Percentiles rank a stretch among this genome's conserved stretches.
Conservation (phyloP, 345 rosid species). For the Brassica napus region DNA sequence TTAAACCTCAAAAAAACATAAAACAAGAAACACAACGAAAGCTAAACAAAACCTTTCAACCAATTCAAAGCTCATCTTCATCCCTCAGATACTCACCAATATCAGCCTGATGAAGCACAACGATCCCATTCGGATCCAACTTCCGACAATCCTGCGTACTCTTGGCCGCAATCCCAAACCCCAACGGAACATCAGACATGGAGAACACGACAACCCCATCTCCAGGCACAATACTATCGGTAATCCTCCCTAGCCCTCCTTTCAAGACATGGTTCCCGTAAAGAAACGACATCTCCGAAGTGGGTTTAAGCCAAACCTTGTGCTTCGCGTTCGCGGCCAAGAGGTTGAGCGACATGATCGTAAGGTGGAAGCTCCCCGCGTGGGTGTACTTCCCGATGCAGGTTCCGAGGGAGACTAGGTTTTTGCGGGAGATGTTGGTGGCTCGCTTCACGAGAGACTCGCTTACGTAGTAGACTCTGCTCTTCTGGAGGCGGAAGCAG, state of each 20-base stretch:
- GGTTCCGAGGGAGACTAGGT: constrained; percentile 68
- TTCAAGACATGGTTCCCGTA: constrained; percentile 90
- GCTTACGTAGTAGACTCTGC: constrained; percentile 76
- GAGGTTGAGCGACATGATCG: constrained; percentile 56
- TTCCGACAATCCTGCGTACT: constrained; percentile 89
- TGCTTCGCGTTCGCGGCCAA: constrained; percentile 77
- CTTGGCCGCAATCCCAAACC: constrained; percentile 80
- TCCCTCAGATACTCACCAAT: constrained; percentile 86
- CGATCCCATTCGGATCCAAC: constrained; percentile 81
- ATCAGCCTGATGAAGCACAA: constrained; percentile 82
- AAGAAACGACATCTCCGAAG: constrained; percentile 88
- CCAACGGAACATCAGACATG: constrained; percentile 82
- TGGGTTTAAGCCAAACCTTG: constrained; percentile 94
- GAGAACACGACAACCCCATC: constrained; percentile 92
- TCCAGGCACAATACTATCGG: constrained; percentile 70
- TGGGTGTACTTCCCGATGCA: constrained; percentile 88
- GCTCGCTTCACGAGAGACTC: constrained; percentile 83
- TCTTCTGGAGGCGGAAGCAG: constrained; percentile 90
- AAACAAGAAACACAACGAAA: constrained; percentile 29
- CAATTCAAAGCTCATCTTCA: constrained; percentile 77
- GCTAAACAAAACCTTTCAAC: background rate
- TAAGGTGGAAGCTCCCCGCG: constrained; percentile 73
- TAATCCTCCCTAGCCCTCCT: constrained; percentile 87
- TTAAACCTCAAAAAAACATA: background rate
- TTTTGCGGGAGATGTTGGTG: constrained; percentile 65